Conservation (phyloP, 225 moss, liverwort and hornwort genomes). For the Physcomitrellopsis africana region DNA sequence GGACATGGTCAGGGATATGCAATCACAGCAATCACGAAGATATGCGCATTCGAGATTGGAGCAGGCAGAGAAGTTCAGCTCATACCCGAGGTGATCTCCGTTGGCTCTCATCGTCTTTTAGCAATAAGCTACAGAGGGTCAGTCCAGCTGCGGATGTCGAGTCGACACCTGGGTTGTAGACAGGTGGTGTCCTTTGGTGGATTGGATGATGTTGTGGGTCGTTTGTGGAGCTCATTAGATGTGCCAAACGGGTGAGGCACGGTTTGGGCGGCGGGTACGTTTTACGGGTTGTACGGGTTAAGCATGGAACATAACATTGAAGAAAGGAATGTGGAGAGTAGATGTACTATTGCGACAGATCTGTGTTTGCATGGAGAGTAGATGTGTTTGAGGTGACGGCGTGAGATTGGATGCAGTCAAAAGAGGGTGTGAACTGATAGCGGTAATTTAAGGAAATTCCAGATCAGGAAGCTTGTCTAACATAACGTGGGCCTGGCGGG, state of each 20-base stretch:
- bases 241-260: too few relatives aligned
- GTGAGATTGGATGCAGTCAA: not conserved
- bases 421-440: not conserved
- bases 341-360: not conserved
- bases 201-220: not conserved
- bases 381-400: not conserved
- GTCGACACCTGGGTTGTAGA: not conserved
- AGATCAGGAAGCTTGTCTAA: not conserved
- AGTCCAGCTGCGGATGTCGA: not conserved
- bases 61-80: conserved; percentile 58
- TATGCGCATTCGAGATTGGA: conserved; percentile 62
- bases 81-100: conserved; percentile 49
- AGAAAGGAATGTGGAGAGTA: too few relatives aligned
- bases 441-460: not conserved
- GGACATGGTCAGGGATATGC: conserved; percentile 58
- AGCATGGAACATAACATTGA: too few relatives aligned
- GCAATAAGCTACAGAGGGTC: not conserved
- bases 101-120: not conserved
- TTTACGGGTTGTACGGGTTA: too few relatives aligned
- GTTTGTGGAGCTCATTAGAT: not conserved
- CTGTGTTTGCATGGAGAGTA: not conserved
- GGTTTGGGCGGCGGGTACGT: too few relatives aligned
- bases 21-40: conserved; percentile 70
- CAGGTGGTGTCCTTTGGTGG: not conserved
- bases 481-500: conserved; percentile 4